Percentiles rank a stretch among this genome's conserved stretches.
phyloP scores from a whole-genome alignment of 164 flowering plant species.

The Cinnamomum chago region DNA sequence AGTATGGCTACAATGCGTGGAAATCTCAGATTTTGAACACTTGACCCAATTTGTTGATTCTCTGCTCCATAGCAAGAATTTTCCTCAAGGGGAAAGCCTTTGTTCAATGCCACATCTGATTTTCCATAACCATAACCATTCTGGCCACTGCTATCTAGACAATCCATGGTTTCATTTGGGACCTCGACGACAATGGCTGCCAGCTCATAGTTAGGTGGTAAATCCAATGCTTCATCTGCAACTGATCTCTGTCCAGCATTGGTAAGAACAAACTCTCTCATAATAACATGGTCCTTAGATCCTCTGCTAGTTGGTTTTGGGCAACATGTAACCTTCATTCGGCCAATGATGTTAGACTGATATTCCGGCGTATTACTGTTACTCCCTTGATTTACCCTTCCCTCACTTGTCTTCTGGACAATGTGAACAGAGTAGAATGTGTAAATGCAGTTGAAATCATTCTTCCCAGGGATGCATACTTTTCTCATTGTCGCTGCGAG shows the following conservation, averaged over 20 bases:
- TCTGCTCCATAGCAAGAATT: slow-evolving; percentile 17
- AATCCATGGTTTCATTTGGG: slow-evolving; percentile 18
- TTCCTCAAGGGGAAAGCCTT: slow-evolving; percentile 8
- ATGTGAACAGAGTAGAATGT: slow-evolving; percentile 57
- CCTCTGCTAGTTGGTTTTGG: slow-evolving; percentile 9
- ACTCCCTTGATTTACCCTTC: slow-evolving; percentile 58
- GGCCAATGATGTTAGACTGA: slow-evolving; percentile 54
- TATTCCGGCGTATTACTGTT: slow-evolving; percentile 37
- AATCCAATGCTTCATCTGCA: slow-evolving; percentile 28
- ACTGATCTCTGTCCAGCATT: slow-evolving; percentile 31
- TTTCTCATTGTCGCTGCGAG: slow-evolving; percentile 51
- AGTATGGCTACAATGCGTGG: slow-evolving; percentile 44
- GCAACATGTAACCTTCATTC: slow-evolving; percentile 47
- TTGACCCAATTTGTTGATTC: neutral
- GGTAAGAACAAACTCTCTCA: slow-evolving; percentile 50
- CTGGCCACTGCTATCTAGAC: slow-evolving; percentile 2
- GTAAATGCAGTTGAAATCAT: slow-evolving; percentile 30
- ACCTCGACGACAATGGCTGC: slow-evolving; percentile 63
- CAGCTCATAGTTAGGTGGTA: slow-evolving; percentile 46
- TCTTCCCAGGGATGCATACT: slow-evolving; percentile 29
- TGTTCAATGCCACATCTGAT: slow-evolving; percentile 10
- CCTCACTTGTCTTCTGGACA: slow-evolving; percentile 48
- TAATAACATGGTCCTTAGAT: slow-evolving; percentile 15
- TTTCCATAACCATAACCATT: slow-evolving; percentile 5
- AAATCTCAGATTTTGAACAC: slow-evolving; percentile 1